Evolutionary conservation across 2,329 filamentous ascomycete species (phyloP), one percentile per base, ranked within the genome.

Genomic region (Cladorrhinum sp.): DNA sequence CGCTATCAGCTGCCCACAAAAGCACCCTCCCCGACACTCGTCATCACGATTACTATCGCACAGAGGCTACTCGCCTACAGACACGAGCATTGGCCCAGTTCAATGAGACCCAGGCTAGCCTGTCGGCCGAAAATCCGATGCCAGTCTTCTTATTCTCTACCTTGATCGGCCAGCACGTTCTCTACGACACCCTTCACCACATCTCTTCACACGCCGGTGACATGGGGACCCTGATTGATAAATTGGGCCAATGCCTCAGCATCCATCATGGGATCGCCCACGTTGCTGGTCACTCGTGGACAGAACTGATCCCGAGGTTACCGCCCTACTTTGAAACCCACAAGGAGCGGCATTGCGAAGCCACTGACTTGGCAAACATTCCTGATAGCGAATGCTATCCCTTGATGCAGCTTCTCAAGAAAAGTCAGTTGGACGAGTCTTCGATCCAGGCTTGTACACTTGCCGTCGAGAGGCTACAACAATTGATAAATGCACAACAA

Each of bases 1-100:
- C 79, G 42, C 64, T 79, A 52, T 73, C 78, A 12, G 78, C 80
- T 3, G 70, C 79, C 2, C 78, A 82, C 59, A 64, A 72, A 52
- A 75, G 73, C 59, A 72, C 68, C 2, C 64, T 73, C 2, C 68
- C 69, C 4, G 55, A 67, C 14, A 46, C 30, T 24, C 14, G 9
- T 26, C 14, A 3, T 24, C 21, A 21, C 12, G 20, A 21, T 9
- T 59, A 64, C 55, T 68, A 66, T 20, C 60, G 20, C 26, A 50
- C 59, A 26, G 65, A 69, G 46, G 65, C 67, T 1, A 67, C 64
- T 12, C 56, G 60, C 8, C 57, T 68, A 21, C 67, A 69, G 21
- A 67, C 64, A 3, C 64, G 65, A 7, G 64, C 61, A 9, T 46
- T 68, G 14, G 18, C 52, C 4, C 50, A 55, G 8, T 67, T 67